Conservation (phyloP, 1,284 basidiomycete genomes). For the Leccinum brunneo-olivaceum region DNA sequence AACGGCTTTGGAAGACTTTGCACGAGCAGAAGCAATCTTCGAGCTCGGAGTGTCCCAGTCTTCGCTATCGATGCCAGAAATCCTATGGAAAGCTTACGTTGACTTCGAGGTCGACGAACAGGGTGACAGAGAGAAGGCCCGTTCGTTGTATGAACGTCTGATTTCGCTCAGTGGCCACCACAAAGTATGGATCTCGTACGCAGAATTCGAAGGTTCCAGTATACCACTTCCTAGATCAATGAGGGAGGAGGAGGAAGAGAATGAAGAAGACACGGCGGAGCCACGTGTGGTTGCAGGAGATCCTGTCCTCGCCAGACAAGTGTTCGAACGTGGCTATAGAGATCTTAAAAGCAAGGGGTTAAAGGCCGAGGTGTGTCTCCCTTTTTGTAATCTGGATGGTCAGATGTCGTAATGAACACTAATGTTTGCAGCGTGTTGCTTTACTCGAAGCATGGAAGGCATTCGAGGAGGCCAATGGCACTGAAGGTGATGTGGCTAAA, state of each 20-base stretch:
- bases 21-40: constrained; percentile 91
- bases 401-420: constrained; percentile 1
- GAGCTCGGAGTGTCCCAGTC: constrained; percentile 90
- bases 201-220: constrained; percentile 67
- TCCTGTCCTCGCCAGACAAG: constrained; percentile 58
- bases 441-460: constrained; percentile 91
- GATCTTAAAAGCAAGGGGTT: constrained; percentile 75
- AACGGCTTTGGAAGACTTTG: constrained; percentile 84
- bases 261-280: constrained; percentile 54
- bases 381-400: not conserved
- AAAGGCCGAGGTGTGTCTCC: constrained; percentile 74
- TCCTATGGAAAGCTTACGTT: constrained; percentile 97
- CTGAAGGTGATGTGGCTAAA: constrained; percentile 60
- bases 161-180: constrained; percentile 87
- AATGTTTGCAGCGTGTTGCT: constrained; percentile 62
- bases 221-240: constrained; percentile 60
- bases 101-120: constrained; percentile 91
- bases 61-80: constrained; percentile 95
- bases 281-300: constrained; percentile 68
- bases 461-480: constrained; percentile 79
- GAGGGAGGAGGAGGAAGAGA: constrained; percentile 73
- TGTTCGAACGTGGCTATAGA: constrained; percentile 84
- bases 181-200: constrained; percentile 86
- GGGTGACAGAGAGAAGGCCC: constrained; percentile 81
- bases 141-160: constrained; percentile 87